Base-by-base conservation (phyloP, 371 early-diverging fungal species). In the Dinochytrium kinnereticum region DNA sequence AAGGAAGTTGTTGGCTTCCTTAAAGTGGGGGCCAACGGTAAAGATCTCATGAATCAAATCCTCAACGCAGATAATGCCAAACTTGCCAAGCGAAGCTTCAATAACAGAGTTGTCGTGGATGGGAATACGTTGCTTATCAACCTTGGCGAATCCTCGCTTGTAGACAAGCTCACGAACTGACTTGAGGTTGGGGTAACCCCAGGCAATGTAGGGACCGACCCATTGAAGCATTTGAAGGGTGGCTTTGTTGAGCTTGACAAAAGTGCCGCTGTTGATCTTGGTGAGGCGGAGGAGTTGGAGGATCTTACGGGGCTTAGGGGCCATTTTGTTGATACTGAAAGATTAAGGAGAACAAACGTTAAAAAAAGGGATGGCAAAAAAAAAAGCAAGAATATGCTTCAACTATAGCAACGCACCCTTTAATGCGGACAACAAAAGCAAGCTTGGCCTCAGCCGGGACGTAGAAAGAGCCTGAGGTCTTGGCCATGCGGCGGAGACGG, bases 281-380 rank as follows among this genome's bases (percentile, higher is more conserved):
- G 93, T 91, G 78, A 99, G 92, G 91, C 99, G 96, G 82, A 99
- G 87, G 74, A 98, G 90, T 88, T 99, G 97, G 76, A 99, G 91
- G 74, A 98, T 96, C 93, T 99, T 99, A 86, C 98, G 93, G 81
- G 98, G 96, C 93, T 97, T 99, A 86, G 99, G 99, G 64, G 99
- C 91, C 77, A 98, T 93, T 90, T 97, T 96, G 93, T 96, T 97
- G 91, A 97, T 94, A 89, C 94, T 79, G 61, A 65, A 30, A 13
- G 44, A 13, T 44, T 44, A 19, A 13, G 44, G 7, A 13, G 19
- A 44, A 44, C 19, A n/a, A 21, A n/a, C 33, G 33, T 19, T 30
- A n/a, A 13, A 51, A 73, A 73, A 33, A 33, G 13, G n/a, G 44
- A 44, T 44, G 44, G 7, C 7, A 13, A 44, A 19, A 13, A 13